These are phyloP conservation scores for Chrysanthemum lavandulifolium DNA, from an alignment of 129 eudicot genomes.

Conservation along the genomic window DNA sequence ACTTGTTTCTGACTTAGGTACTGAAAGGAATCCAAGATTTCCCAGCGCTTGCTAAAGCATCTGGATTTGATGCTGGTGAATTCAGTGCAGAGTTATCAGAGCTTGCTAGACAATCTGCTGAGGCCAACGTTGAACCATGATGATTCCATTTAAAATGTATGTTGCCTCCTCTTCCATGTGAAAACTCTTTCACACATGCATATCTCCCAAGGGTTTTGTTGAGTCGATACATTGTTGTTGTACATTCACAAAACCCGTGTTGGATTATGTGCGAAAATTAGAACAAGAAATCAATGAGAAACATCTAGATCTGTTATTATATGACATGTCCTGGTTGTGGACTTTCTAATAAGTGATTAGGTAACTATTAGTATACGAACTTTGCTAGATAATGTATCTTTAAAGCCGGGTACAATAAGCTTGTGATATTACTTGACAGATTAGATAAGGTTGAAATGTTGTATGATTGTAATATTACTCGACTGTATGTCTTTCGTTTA, in stretches of 20 bases:
- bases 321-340: neutral
- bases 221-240: conserved; percentile 8
- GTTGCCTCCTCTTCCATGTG: conserved; percentile 1
- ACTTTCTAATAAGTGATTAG: conserved; percentile 6
- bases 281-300: neutral
- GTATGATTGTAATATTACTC: neutral
- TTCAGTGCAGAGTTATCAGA: conserved; percentile 32
- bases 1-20: conserved; percentile 40
- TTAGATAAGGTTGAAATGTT: neutral
- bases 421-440: neutral
- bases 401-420: neutral
- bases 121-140: conserved; percentile 32
- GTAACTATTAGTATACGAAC: neutral
- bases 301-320: neutral
- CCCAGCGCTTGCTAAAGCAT: conserved; percentile 64
- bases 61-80: conserved; percentile 61
- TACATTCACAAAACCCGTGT: neutral
- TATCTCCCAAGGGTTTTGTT: neutral
- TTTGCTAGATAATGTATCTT: neutral
- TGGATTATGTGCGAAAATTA: neutral
- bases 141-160: conserved; percentile 1
- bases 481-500: too few species aligned
- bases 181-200: conserved; percentile 12
- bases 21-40: conserved; percentile 57
- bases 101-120: conserved; percentile 34